Conservation (phyloP, 345 rosid genomes). For the Ceriops zippeliana region DNA sequence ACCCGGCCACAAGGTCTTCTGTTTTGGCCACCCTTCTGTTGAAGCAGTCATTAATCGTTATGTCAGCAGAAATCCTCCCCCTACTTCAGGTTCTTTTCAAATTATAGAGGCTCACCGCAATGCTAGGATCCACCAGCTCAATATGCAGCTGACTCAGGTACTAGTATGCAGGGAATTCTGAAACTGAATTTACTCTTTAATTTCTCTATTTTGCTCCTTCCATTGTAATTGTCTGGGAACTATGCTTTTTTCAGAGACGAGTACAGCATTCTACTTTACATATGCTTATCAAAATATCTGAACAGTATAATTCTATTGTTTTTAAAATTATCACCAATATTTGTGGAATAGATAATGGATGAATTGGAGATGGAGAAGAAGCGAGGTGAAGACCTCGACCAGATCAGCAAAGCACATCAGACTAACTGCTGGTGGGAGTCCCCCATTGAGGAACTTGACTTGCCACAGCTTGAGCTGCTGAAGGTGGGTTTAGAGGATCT, state of each 20-base stretch:
- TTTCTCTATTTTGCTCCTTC: background rate
- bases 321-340: background rate
- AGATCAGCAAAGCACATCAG: conserved; percentile 20
- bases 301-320: background rate
- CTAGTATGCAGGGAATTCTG: no score
- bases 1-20: conserved; percentile 22
- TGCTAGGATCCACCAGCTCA: conserved; percentile 42
- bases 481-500: conserved; percentile 35
- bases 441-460: conserved; percentile 28
- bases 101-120: conserved; percentile 45
- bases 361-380: conserved; percentile 48
- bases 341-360: conserved; percentile 10
- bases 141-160: conserved; percentile 28
- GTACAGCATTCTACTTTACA: no score
- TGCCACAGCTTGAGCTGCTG: conserved; percentile 35
- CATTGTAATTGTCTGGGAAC: background rate
- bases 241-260: background rate
- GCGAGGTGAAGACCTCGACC: conserved; percentile 34
- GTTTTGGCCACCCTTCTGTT: conserved; percentile 25
- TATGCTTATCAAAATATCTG: background rate
- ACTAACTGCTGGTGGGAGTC: conserved; percentile 50
- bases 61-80: conserved; percentile 18
- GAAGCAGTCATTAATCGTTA: conserved; percentile 15
- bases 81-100: conserved; percentile 20
- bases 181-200: background rate